Evolutionary conservation across 495 filamentous ascomycete species (phyloP), one percentile per base, ranked within the genome.

Genomic region (Bombardia bombarda): DNA sequence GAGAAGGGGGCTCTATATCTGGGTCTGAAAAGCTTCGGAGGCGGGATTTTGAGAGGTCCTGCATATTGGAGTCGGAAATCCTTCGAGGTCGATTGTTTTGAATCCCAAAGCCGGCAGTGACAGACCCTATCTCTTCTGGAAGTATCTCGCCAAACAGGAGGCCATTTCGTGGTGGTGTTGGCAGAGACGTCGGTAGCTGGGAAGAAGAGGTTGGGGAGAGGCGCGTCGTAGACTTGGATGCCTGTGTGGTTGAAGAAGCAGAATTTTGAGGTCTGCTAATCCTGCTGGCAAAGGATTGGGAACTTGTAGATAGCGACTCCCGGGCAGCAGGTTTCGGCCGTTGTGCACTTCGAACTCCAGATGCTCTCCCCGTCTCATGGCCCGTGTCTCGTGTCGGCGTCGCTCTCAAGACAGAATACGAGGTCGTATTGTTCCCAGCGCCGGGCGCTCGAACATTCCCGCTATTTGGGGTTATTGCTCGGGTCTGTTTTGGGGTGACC

Each of bases 121-220:
- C 51, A 5, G 59, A 48, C 52, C 65, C 58, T 38, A 56, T 61
- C 41, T 67, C 63, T 17, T 63, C 58, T 21, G 67, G 67, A 5
- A 65, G 50, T 43, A 75, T 67, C 49, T 78, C 74, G 23, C 74
- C 74, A 52, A 78, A 78, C 1, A 78, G 56, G 22, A 75, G 64
- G 17, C 55, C 55, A 32, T 52, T 53, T 32, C 50, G 51, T 23
- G 50, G 45, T 38, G 50, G 38, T 42, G 47, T 37, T 40, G 58
- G 23, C 28, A 52, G 43, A 9, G 61, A 58, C 18, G 54, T 50
- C n/a, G 56, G 32, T 20, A 51, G 38, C 13, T 52, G 50, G 24
- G 54, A 38, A 20, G 60, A 61, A 32, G 34, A 39, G 24, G 43
- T 43, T 7, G 62, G 60, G 18, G 68, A 58, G 14, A 70, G 53